Conservation (phyloP, 805 yeast genomes). For the Nakazawaea laoshanensis region DNA sequence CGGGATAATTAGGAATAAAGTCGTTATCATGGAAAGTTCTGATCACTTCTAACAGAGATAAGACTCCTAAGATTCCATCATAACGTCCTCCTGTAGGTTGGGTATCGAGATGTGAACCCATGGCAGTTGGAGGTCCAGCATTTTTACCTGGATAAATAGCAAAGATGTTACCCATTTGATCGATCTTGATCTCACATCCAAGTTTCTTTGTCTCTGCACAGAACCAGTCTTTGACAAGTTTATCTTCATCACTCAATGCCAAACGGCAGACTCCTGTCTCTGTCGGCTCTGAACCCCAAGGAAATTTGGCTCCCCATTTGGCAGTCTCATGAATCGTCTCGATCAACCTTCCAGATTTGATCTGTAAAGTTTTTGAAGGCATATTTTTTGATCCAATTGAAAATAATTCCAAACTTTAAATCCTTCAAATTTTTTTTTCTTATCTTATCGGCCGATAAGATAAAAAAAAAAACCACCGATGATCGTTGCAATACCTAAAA, state of each 20-base stretch:
- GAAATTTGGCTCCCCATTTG: slow-evolving; percentile 51
- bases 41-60: slow-evolving; percentile 58
- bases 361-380: slow-evolving; percentile 11
- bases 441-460: too few species aligned
- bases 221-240: slow-evolving; percentile 60
- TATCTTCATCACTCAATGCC: slow-evolving; percentile 55
- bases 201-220: slow-evolving; percentile 37
- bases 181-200: slow-evolving; percentile 53
- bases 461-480: too few species aligned
- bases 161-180: slow-evolving; percentile 62
- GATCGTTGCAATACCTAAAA: too few species aligned
- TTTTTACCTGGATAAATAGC: slow-evolving; percentile 54
- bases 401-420: neutral
- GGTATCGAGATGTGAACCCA: slow-evolving; percentile 70
- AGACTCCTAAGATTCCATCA: slow-evolving; percentile 66
- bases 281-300: slow-evolving; percentile 47
- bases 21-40: slow-evolving; percentile 55
- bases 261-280: slow-evolving; percentile 65
- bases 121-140: slow-evolving; percentile 46
- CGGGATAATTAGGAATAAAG: slow-evolving; percentile 54
- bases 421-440: too few species aligned
- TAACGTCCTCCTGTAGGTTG: slow-evolving; percentile 76
- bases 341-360: slow-evolving; percentile 35
- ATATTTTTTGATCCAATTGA: neutral
- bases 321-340: slow-evolving; percentile 58